Base-by-base conservation (phyloP, 2,329 filamentous ascomycete genomes). In the Epichloe scottii region DNA sequence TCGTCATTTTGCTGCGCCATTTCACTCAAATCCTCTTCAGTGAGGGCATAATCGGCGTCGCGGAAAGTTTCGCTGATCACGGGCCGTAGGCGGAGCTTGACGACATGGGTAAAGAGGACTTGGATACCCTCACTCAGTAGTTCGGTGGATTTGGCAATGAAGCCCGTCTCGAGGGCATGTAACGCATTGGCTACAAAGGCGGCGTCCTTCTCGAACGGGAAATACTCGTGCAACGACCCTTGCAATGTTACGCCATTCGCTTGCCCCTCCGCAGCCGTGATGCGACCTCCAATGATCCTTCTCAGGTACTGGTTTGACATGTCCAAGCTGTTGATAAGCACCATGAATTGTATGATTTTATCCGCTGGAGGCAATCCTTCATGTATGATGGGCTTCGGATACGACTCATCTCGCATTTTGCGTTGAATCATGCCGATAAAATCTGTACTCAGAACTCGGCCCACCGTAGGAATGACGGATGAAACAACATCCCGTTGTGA, bases 351-450 rank as follows among this genome's bases (percentile, higher is more conserved):
- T 48, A 97, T 80, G 56, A 96, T 86, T 59, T 85, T 88, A 59
- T 89, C 83, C 65, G 98, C 93, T 0, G 90, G 88, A 0, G 91
- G 91, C 43, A 90, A 76, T 0, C 82, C 85, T 39, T 89, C 89
- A 65, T 89, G 84, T 1, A 90, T 79, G 0, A 81, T 71, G 2
- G 88, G 76, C 61, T 85, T 88, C 0, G 91, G 93, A 62, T 96
- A 97, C 55, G 84, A 86, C 66, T 98, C 93, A 64, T 97, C 89
- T 43, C 89, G 82, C 93, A 98, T 97, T 68, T 95, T 95, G 53
- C 91, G 84, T 66, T 97, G 91, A 39, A 95, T 84, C 89, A 98
- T 96, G 60, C 89, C 88, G 57, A 97, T 84, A 64, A 97, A 98
- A 66, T 98, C 93, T 3, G 83, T 82, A 33, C 85, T 82, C 4